Conservation (phyloP, 2,329 filamentous ascomycete genomes). For the Aspergillus hiratsukae region DNA sequence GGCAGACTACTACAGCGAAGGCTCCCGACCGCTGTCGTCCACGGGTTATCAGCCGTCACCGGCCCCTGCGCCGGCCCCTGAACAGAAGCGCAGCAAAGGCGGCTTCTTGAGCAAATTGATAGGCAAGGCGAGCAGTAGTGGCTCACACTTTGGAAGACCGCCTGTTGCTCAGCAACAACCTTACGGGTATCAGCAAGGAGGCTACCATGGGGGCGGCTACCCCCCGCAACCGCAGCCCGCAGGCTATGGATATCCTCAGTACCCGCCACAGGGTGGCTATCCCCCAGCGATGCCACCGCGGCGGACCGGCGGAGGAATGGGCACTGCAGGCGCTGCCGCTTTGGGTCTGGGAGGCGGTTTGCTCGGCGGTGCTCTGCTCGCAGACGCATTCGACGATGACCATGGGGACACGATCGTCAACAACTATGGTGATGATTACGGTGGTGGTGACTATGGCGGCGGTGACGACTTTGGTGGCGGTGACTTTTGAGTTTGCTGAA, state of each 20-base stretch:
- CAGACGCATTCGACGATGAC: conserved; percentile 61
- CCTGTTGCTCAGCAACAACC: conserved; percentile 23
- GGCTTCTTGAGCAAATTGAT: conserved; percentile 52
- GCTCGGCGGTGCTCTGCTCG: conserved; percentile 70
- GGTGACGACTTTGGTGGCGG: conserved; percentile 22
- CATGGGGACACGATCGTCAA: conserved; percentile 28
- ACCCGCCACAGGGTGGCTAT: conserved; percentile 33
- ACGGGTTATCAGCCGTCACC: conserved; percentile 1
- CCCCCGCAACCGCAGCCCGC: conserved; percentile 18
- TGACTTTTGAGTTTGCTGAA: conserved; percentile 3
- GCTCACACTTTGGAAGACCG: conserved; percentile 13
- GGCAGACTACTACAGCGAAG: conserved; percentile 45
- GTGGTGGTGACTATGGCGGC: conserved; percentile 23
- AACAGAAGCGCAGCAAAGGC: conserved; percentile 40
- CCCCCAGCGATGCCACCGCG: conserved; percentile 41
- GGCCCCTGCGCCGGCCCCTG: conserved; percentile 11
- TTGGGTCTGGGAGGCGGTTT: conserved; percentile 77
- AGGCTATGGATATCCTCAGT: conserved; percentile 36
- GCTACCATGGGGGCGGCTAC: conserved; percentile 28
- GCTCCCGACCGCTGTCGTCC: conserved; percentile 12
- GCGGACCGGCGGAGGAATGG: conserved; percentile 50
- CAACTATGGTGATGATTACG: conserved; percentile 27
- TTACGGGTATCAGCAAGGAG: conserved; percentile 19
- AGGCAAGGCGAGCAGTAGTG: conserved; percentile 38
- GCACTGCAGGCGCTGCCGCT: conserved; percentile 68